Evolutionary conservation across 192 early-diverging fungal genomes (phyloP), one percentile per base, ranked within the genome.

Genomic region (Rhizophagus sp.): DNA sequence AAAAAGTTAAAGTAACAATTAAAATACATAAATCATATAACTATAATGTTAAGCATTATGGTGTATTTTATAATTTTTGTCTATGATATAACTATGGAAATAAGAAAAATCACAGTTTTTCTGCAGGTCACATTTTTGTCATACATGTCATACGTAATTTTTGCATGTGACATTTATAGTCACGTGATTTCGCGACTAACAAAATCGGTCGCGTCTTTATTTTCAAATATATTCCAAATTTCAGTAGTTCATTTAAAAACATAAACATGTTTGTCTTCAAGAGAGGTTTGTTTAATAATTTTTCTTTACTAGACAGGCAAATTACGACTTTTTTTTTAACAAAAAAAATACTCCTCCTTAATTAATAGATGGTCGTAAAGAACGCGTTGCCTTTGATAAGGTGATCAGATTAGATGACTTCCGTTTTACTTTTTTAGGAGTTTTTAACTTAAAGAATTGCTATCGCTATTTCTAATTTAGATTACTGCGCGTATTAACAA

Each of bases 351-450:
- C 12, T 79, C 66, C 17, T 33, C 8, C 68, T 30, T 66, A 44
- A n/a, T 30, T 66, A 44, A n/a, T 61, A 93, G 94, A 95, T 86
- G 96, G 96, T 68, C 88, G 94, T 81, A 91, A 91, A 81, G 97
- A 99, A 83, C 89, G 91, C 81, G 97, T 99, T 63, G 95, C 95
- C 82, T 99, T 99, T 81, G 96, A 99, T 90, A 99, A 99, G 85
- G 93, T 94, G 81, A 36, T 86, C n/a, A n/a, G n/a, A n/a, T 36
- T 79, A 47, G 13, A 39, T 61, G 24, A 64, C 33, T 36, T 73
- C 47, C 0, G 49, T 10, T 47, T 73, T 36, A 75, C 39, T 73
- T 44, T 63, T 33, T 27, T 68, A 4, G 36, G 22, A 19, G 5
- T 4, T 17, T 50, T 4, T 5, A 30, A 39, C 34, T 25, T 47